Conservation (phyloP, 108 stramenopile genomes). For the Epithemia pelagica region DNA sequence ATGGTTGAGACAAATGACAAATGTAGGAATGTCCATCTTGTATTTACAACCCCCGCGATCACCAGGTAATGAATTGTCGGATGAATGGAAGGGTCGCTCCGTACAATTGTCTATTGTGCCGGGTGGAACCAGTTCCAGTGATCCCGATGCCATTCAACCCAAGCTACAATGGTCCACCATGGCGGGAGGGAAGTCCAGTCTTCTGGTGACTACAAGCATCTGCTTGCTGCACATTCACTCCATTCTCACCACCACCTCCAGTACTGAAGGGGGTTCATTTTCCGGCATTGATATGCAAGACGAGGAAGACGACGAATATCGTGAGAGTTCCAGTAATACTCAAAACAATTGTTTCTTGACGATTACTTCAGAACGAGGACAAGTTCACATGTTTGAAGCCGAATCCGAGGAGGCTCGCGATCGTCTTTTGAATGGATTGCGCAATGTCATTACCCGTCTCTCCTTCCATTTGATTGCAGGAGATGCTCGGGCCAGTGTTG, state of each 20-base stretch:
- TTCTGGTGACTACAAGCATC: constrained; percentile 28
- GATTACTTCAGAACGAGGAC: constrained; percentile 54
- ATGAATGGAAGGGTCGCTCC: constrained; percentile 11
- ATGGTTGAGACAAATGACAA: constrained; percentile 1
- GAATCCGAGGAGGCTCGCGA: constrained; percentile 31
- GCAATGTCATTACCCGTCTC: constrained; percentile 38
- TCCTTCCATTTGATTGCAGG: constrained; percentile 49
- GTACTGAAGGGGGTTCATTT: neutral
- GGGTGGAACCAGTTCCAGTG: neutral
- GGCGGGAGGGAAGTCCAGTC: constrained; percentile 27
- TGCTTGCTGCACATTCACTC: constrained; percentile 47
- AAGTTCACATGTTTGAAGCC: constrained; percentile 64
- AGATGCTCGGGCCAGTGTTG: constrained; percentile 33
- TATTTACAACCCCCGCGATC: constrained; percentile 11
- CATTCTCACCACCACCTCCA: constrained; percentile 15
- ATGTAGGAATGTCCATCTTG: constrained; percentile 1
- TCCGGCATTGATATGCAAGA: constrained; percentile 2
- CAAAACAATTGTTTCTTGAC: constrained; percentile 43
- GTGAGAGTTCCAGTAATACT: constrained; percentile 8
- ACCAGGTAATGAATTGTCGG: neutral
- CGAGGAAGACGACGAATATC: constrained; percentile 10
- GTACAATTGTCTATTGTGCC: neutral
- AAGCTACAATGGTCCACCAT: constrained; percentile 54
- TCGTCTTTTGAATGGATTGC: constrained; percentile 49
- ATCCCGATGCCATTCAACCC: constrained; percentile 24